phyloP scores from a whole-genome alignment of 176 grass and related monocot genomes.

The Saccharum spontaneum region DNA sequence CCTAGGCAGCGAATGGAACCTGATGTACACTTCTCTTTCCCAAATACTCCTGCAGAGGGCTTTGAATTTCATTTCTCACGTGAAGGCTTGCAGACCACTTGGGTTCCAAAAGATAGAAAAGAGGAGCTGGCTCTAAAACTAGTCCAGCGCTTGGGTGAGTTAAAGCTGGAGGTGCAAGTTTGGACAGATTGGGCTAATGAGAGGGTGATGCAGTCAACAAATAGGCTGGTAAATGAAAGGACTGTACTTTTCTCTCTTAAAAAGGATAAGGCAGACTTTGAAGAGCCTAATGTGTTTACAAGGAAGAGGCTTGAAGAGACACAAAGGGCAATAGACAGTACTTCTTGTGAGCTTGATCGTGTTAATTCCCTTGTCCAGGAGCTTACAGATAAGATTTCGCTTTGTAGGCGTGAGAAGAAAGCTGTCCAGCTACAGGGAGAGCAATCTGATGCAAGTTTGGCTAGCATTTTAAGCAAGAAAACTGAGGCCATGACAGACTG shows the following conservation, averaged over 20 bases:
- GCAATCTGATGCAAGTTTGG: slow-evolving; percentile 18
- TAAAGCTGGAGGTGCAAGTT: slow-evolving; percentile 34
- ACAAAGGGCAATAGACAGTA: slow-evolving; percentile 32
- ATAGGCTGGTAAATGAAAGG: slow-evolving; percentile 27
- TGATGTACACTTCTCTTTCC: slow-evolving; percentile 30
- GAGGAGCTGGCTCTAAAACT: slow-evolving; percentile 37
- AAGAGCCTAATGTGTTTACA: slow-evolving; percentile 25
- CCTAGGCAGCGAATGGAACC: not conserved
- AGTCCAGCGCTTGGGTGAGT: slow-evolving; percentile 28
- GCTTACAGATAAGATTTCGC: slow-evolving; percentile 23
- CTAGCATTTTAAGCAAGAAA: slow-evolving; percentile 34
- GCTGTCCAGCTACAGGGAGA: slow-evolving; percentile 26
- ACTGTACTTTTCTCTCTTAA: slow-evolving; percentile 22
- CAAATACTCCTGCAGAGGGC: slow-evolving; percentile 29
- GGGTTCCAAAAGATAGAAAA: slow-evolving; percentile 40
- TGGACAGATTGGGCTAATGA: slow-evolving; percentile 45
- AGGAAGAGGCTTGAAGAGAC: slow-evolving; percentile 41
- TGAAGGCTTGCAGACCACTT: slow-evolving; percentile 32
- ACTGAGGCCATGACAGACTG: not conserved
- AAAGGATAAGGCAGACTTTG: slow-evolving; percentile 23
- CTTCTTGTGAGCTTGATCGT: slow-evolving; percentile 30
- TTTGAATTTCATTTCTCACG: slow-evolving; percentile 38
- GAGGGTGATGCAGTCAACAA: slow-evolving; percentile 44
- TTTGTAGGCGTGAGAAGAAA: slow-evolving; percentile 29
- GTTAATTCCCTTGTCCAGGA: slow-evolving; percentile 27